Evolutionary conservation across 345 rosid genomes (phyloP).

Genomic region (Gossypium bickii): DNA sequence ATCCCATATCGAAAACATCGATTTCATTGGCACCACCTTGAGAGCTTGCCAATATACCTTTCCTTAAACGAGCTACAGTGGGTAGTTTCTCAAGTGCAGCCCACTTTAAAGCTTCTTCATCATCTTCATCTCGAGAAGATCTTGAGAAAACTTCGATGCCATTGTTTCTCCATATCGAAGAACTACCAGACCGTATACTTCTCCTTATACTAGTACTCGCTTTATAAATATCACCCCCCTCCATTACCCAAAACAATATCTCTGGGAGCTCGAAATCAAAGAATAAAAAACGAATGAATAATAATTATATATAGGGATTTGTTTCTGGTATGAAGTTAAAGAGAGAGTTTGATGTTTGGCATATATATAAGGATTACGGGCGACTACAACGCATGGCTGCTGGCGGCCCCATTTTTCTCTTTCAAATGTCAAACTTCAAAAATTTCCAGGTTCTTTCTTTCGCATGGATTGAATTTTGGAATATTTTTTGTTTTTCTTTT

Average conservation of each 20-base stretch:
- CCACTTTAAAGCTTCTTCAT: conserved; percentile 54
- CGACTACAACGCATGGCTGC: too few relatives aligned
- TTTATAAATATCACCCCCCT: conserved; percentile 34
- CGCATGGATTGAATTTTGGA: too few relatives aligned
- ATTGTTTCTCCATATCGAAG: conserved; percentile 35
- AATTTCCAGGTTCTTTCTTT: too few relatives aligned
- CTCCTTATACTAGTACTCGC: conserved; percentile 36
- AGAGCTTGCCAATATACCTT: conserved; percentile 30
- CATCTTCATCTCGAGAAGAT: conserved; percentile 51
- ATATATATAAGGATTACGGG: too few relatives aligned
- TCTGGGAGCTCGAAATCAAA: too few relatives aligned
- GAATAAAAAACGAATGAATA: neutral
- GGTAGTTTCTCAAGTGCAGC: conserved; percentile 59
- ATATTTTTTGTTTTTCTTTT: too few relatives aligned
- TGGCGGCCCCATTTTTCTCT: too few relatives aligned
- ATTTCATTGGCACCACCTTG: conserved; percentile 26
- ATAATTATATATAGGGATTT: too few relatives aligned
- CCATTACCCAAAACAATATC: conserved; percentile 22
- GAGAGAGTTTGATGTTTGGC: too few relatives aligned
- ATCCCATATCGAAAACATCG: conserved; percentile 32
- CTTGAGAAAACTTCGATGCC: conserved; percentile 44
- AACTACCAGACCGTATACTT: conserved; percentile 21
- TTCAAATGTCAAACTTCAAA: too few relatives aligned
- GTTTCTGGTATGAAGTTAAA: neutral
- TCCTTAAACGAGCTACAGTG: conserved; percentile 37